A percentile compares a stretch with the other conserved stretches of the same genome.
Conservation (phyloP, 2,329 filamentous ascomycete species). For the Cercospora nicotianae region DNA sequence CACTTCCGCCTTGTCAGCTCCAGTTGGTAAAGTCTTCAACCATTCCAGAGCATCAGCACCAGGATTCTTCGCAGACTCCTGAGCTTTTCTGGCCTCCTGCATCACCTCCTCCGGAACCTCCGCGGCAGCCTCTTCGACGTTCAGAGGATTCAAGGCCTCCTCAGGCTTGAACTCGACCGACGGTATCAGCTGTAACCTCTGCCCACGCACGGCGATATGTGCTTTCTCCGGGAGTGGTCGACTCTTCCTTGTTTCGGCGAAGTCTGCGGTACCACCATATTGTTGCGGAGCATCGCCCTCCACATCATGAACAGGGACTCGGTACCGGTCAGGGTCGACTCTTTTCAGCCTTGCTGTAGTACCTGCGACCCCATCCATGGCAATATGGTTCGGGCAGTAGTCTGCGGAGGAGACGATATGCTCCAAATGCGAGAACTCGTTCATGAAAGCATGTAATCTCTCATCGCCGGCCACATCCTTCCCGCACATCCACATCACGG, state of each 20-base stretch:
- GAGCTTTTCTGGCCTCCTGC: constrained; percentile 52
- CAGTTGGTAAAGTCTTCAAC: constrained; percentile 64
- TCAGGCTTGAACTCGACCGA: constrained; percentile 47
- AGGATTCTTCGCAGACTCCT: constrained; percentile 38
- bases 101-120: constrained; percentile 52
- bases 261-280: constrained; percentile 19
- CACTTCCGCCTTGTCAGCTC: constrained; percentile 72
- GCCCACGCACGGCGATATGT: constrained; percentile 37
- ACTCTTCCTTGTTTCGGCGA: constrained; percentile 17
- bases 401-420: constrained; percentile 79
- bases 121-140: constrained; percentile 48
- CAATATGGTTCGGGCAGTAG: constrained; percentile 71
- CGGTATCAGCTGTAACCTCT: constrained; percentile 41
- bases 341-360: constrained; percentile 68
- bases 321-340: constrained; percentile 73
- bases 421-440: constrained; percentile 58
- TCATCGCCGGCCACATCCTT: constrained; percentile 63
- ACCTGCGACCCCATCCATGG: constrained; percentile 65
- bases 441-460: constrained; percentile 68
- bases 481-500: constrained; percentile 81
- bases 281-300: constrained; percentile 32
- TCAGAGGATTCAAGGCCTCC: constrained; percentile 51
- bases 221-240: constrained; percentile 30
- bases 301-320: constrained; percentile 67
- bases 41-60: constrained; percentile 51